Percentiles rank a stretch among this genome's conserved stretches.
Conservation (phyloP, 2,329 filamentous ascomycete species). For the Talaromyces piceae region DNA sequence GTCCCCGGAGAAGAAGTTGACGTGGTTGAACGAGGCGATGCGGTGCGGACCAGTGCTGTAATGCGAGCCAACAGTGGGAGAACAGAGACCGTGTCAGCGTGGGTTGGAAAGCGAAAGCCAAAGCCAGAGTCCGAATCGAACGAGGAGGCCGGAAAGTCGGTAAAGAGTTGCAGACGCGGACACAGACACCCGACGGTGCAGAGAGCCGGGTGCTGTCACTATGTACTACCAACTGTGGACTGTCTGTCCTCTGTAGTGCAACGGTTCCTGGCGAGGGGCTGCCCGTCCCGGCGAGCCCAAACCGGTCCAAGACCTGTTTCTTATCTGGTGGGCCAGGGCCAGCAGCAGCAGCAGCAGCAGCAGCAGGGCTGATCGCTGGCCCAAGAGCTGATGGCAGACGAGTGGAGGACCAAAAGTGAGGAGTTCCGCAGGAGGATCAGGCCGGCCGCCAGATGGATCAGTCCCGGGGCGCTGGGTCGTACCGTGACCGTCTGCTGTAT, state of each 20-base stretch:
- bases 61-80: not conserved
- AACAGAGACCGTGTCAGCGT: not conserved
- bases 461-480: not conserved
- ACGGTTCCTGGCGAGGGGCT: not conserved
- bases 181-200: too few species aligned
- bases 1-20: too few species aligned
- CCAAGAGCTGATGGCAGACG: not conserved
- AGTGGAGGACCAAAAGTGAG: not conserved
- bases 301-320: too few species aligned
- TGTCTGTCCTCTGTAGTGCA: not conserved
- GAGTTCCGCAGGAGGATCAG: not conserved
- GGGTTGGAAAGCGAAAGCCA: not conserved
- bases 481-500: too few species aligned
- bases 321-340: not conserved
- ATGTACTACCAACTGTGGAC: not conserved
- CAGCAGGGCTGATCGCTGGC: not conserved
- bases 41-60: not conserved
- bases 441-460: not conserved
- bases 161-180: too few species aligned
- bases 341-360: not conserved
- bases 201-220: not conserved
- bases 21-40: too few species aligned
- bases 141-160: too few species aligned
- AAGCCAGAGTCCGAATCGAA: not conserved
- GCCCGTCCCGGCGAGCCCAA: not conserved